A percentile compares a stretch with the other conserved stretches of the same genome.
Evolutionary conservation across 371 early-diverging fungal genomes (phyloP).

Genomic region (Amoeboaphelidium protococcarum): DNA sequence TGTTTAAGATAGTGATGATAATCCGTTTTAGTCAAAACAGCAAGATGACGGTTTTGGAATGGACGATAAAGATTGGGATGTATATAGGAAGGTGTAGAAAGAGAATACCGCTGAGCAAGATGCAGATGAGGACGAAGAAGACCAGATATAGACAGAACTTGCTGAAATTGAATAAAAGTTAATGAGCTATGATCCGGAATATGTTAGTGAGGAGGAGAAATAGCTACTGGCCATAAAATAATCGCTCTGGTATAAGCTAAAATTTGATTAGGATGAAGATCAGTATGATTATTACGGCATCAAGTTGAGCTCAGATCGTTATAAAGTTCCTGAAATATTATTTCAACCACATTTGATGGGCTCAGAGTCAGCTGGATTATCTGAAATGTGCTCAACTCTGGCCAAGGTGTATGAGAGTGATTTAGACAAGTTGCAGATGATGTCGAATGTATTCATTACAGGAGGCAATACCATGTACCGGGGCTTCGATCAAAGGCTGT

Average conservation of each 20-base stretch:
- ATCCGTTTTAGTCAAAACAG: background rate
- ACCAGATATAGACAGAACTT: conserved; percentile 18
- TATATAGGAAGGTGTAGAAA: conserved; percentile 59
- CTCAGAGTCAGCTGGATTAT: conserved; percentile 56
- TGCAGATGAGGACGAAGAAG: conserved; percentile 56
- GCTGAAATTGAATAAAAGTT: conserved; percentile 38
- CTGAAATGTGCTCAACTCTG: conserved; percentile 45
- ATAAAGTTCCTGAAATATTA: conserved; percentile 54
- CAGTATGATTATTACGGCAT: conserved; percentile 47
- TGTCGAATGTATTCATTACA: conserved; percentile 43
- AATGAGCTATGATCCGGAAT: conserved; percentile 38
- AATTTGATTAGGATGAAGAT: conserved; percentile 24
- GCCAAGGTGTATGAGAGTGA: conserved; percentile 32
- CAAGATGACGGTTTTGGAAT: conserved; percentile 68
- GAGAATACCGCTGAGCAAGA: conserved; percentile 54
- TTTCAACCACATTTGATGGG: conserved; percentile 66
- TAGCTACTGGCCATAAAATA: background rate
- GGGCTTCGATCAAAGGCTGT: conserved; percentile 30
- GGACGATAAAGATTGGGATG: conserved; percentile 74
- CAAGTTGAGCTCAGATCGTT: conserved; percentile 62
- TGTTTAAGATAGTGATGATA: background rate
- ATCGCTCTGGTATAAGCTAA: conserved; percentile 15
- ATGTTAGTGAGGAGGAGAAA: conserved; percentile 8
- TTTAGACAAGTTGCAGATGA: conserved; percentile 19
- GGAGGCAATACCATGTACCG: conserved; percentile 40